These are phyloP conservation scores for Xylaria bambusicola DNA, from an alignment of 495 filamentous ascomycete genomes.

Conservation along the genomic window DNA sequence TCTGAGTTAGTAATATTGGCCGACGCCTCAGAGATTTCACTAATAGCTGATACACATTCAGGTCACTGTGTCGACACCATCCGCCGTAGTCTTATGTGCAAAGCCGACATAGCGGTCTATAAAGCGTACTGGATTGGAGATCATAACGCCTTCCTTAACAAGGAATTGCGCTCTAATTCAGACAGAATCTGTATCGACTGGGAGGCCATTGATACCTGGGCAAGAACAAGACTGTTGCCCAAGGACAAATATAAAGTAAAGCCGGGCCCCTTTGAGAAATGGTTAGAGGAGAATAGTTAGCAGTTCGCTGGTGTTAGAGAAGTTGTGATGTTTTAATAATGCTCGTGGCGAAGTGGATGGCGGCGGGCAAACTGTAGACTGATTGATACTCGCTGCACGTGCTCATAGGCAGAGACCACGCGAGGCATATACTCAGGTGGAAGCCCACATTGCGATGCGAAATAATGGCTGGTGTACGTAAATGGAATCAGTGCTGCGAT, in stretches of 20 bases:
- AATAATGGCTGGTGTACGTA: no score
- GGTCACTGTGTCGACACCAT: slow-evolving; percentile 34
- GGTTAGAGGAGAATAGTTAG: not conserved
- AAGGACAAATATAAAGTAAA: not conserved
- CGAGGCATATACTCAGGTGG: no score
- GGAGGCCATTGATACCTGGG: slow-evolving; percentile 15
- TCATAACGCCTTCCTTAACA: not conserved
- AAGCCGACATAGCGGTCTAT: slow-evolving; percentile 25
- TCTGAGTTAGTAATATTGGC: not conserved
- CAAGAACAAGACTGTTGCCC: slow-evolving; percentile 1
- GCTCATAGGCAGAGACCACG: no score
- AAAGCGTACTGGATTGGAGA: slow-evolving; percentile 11
- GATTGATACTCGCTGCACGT: no score
- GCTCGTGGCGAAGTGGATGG: no score
- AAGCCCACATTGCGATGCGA: no score
- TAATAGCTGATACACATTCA: not conserved
- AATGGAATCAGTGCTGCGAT: no score
- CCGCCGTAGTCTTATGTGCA: slow-evolving; percentile 31
- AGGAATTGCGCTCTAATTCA: slow-evolving; percentile 1
- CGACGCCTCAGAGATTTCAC: not conserved
- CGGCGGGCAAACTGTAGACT: no score
- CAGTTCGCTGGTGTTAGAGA: not conserved
- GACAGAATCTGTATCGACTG: slow-evolving; percentile 14
- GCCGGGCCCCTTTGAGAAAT: not conserved
- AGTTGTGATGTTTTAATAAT: no score